Evolutionary conservation across 345 rosid genomes (phyloP).

Genomic region (Cardamine resedifolia): DNA sequence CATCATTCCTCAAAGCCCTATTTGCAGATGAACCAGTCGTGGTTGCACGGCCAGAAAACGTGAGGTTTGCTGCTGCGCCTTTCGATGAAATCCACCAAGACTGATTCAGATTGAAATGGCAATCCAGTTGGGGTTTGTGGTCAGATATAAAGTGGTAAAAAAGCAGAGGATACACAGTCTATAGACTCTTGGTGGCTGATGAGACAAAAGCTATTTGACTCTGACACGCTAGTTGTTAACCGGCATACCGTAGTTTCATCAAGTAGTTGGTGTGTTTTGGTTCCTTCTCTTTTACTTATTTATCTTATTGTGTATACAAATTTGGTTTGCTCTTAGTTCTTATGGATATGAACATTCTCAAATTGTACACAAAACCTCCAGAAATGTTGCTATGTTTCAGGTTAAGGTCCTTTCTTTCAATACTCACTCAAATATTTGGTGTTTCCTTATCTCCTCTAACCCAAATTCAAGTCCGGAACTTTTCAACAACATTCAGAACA

Average conservation of each 20-base stretch:
- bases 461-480: background rate
- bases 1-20: constrained; percentile 71
- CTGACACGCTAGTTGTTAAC: constrained; percentile 14
- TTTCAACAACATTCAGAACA: background rate
- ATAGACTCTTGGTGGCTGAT: background rate
- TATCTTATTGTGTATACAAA: constrained; percentile 26
- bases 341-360: constrained; percentile 4
- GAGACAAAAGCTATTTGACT: background rate
- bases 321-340: constrained; percentile 4
- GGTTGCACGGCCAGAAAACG: constrained; percentile 70
- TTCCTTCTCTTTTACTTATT: background rate
- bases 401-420: background rate
- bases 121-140: background rate
- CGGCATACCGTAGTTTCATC: constrained; percentile 16
- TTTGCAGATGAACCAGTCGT: constrained; percentile 89
- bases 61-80: constrained; percentile 81
- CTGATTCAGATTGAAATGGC: constrained; percentile 27
- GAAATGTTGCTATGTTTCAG: background rate
- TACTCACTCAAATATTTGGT: background rate
- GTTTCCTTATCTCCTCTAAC: background rate
- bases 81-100: constrained; percentile 68
- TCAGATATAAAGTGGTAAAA: constrained; percentile 17
- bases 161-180: constrained; percentile 15
- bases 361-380: constrained; percentile 18
- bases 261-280: constrained; percentile 21